Evolutionary conservation across 305 asterid species (phyloP), one percentile per base, ranked within the genome.

Genomic region (Rubia balearica): DNA sequence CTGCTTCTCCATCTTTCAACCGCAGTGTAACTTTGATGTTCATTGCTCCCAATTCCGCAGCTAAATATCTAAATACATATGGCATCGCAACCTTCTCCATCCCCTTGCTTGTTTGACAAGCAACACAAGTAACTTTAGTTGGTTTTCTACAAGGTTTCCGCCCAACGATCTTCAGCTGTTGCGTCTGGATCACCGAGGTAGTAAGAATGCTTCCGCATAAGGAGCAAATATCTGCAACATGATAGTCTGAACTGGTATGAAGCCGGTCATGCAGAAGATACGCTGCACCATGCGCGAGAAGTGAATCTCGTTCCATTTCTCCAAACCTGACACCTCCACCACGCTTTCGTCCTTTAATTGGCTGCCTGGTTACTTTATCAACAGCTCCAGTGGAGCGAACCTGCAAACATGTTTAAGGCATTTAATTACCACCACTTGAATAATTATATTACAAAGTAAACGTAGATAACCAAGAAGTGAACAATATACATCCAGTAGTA

Each of bases 21-120:
- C 83, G 78, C 53, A 93, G 90, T 33, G 89, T 83, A 95, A 93
- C 80, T 74, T 88, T 89, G 7, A 93, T 88, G 79, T 93, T 93
- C 98, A 93, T 93, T 69, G 93, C 90, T 0, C 96, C 96, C 85
- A 93, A 78, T 81, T 93, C 98, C 3, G 96, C 91, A 55, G 98
- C 98, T 67, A 93, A 78, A 78, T 89, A 91, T 77, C 92, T 83
- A 61, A 91, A 90, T 4, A 93, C 98, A 16, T 89, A 93, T 1
- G 98, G 97, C 98, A 93, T 89, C 3, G 97, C 88, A n/a, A 93
- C 97, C 3, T 96, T 93, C 84, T 91, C 98, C 97, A 93, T 93
- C 11, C 96, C 96, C 77, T 85, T 88, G 33, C 96, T 88, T 16
- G 91, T 83, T 78, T 78, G 42, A 76, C 98, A 93, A 56, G 95